Base-by-base conservation (phyloP, 2,329 filamentous ascomycete genomes). In the Cercospora zeina region DNA sequence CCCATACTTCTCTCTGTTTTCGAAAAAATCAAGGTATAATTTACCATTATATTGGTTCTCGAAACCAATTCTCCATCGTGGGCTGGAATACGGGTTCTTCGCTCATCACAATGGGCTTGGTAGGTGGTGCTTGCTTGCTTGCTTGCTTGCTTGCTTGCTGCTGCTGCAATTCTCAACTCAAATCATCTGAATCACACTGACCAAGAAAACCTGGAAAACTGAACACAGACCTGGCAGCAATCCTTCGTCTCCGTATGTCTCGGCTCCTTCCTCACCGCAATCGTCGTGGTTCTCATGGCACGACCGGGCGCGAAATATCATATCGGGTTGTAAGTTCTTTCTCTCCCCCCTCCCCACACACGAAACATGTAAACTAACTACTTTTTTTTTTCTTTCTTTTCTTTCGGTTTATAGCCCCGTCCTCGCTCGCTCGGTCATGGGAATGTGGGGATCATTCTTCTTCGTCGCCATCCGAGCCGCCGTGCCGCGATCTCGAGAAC, bases 361-460 rank as follows among this genome's bases (percentile, higher is more conserved):
- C 5, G 4, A 7, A 21, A 13, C n/a, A 37, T 11, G 21, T 8
- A n/a, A n/a, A n/a, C n/a, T n/a, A n/a, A n/a, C n/a, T n/a, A n/a
- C n/a, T n/a, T n/a, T n/a, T n/a, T n/a, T n/a, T n/a, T n/a, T n/a
- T n/a, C n/a, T 27, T 27, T 27, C 6, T 27, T 27, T 27, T 27
- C 6, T 6, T 27, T 27, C 11, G 1, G 1, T 24, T 4, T 27
- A n/a, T n/a, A 37, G 34, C 34, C 78, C 78, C 1, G 70, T 74
- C 14, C 70, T 77, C 16, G 70, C 70, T 19, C 70, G 77, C n/a
- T 70, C 69, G 5, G 75, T 77, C 9, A 78, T 78, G 62, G 78
- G 78, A 60, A 78, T 78, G 72, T 78, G 70, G 62, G 78, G 77
- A 10, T 71, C 73, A 7, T 80, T 77, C 67, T 80, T 79, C 62